These are phyloP conservation scores for Chenopodium berlandieri DNA, from an alignment of 148 eudicot species.

Conservation along the genomic window DNA sequence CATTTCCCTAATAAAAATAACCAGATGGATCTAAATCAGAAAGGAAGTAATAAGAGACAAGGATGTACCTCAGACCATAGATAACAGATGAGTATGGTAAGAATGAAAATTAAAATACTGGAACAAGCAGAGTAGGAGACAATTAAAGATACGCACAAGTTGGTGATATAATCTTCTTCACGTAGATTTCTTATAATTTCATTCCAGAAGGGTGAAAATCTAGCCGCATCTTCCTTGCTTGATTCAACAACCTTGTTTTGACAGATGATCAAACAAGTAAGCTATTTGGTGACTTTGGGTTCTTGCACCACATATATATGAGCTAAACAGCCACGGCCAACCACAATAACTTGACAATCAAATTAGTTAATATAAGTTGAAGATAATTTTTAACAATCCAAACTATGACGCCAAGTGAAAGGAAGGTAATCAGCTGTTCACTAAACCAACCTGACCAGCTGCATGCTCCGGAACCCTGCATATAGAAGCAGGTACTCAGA, in stretches of 20 bases:
- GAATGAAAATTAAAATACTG: not conserved
- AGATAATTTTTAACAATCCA: not conserved
- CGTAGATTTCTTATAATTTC: conserved; percentile 84
- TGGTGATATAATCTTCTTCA: conserved; percentile 83
- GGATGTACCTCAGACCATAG: not conserved
- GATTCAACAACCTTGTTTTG: conserved; percentile 55
- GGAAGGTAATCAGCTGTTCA: not conserved
- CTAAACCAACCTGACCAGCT: conserved; percentile 56
- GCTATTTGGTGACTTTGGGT: not conserved
- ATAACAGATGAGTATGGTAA: not conserved
- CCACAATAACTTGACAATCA: not conserved
- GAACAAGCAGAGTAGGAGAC: conserved; percentile 13
- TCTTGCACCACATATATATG: not conserved
- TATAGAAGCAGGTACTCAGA: conserved; percentile 15
- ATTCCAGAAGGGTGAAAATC: conserved; percentile 96
- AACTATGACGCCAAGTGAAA: not conserved
- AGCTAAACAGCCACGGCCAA: not conserved
- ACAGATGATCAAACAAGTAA: not conserved
- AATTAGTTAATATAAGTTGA: not conserved
- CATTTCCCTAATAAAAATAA: conserved; percentile 56
- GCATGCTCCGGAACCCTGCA: conserved; percentile 57
- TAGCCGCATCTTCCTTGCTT: conserved; percentile 74
- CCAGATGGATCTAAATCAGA: conserved; percentile 8
- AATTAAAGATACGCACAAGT: conserved; percentile 47
- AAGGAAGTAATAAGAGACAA: conserved; percentile 5